Base-by-base conservation (phyloP, 2,329 filamentous ascomycete genomes). In the Aureobasidium sp. region DNA sequence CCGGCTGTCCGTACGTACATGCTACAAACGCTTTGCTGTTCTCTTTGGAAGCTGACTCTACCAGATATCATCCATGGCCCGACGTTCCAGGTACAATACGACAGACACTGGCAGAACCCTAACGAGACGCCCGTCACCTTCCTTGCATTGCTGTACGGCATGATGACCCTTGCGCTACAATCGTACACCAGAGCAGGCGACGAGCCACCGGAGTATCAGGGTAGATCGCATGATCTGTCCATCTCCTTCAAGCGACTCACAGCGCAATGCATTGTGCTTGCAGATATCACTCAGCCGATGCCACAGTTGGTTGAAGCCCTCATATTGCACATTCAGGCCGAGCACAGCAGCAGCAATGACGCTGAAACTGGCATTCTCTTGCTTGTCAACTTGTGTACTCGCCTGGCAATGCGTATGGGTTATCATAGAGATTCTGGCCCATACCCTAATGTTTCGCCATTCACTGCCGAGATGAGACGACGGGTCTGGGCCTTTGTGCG, bases 101-200 rank as follows among this genome's bases (percentile, higher is more conserved):
- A 86, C 65, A 77, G 78, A 65, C 83, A 87, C 70, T 93, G 89
- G 89, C 77, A 86, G 69, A 85, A 87, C 68, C 89, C 90, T 0
- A 82, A 82, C 15, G 87, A 88, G 67, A 87, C 88, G 5, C 83
- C 86, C 1, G 79, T 91, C 63, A 88, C 90, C 76, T 94, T 90
- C 89, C 75, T 94, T 15, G 90, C 88, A 1, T 74, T 92, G 64
- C 81, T 92, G 13, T 93, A 90, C 72, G 83, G 88, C 0, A 85
- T 93, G 73, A 81, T 93, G 73, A 88, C 86, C 65, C 79, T 93
- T 63, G 88, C 89, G 1, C 84, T 93, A 79, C 81, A 92, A 69
- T 92, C 88, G 61, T 93, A 92, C 69, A 82, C 89, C 71, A 87
- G 89, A 71, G 87, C 89, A 52, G 88, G 88, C 2, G 89, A 93